Evolutionary conservation across 2,329 filamentous ascomycete genomes (phyloP), one percentile per base, ranked within the genome.

Genomic region (Thelonectria rubi): DNA sequence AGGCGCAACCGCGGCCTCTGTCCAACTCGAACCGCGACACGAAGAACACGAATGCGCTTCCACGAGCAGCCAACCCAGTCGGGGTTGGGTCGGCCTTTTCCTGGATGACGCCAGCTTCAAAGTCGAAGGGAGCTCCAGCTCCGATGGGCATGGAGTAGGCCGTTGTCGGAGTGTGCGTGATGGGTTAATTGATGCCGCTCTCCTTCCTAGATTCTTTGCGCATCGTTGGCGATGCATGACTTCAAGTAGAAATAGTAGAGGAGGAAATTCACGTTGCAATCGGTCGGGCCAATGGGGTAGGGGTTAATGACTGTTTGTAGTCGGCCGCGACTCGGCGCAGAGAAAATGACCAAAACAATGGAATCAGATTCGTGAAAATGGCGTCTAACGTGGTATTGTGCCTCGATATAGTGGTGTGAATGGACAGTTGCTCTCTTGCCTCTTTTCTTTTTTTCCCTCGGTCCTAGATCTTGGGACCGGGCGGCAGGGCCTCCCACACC

Each of bases 21-120:
- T 21, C 68, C 77, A 77, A 63, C 57, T 30, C 26, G 26, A 30
- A 30, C 26, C 26, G 26, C 26, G 26, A 30, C 26, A 30, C 26
- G 26, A 72, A 74, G 58, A 79, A 76, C 55, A 72, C 75, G 39
- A 74, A 79, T 43, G 71, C 77, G 17, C 73, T 80, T n/a, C 80
- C 86, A 15, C 85, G 88, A 58, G 84, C 87, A 7, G 82, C 87
- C 32, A 98, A 98, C 73, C 94, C 95, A 0, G 86, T 97, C 17
- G 94, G 94, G 9, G 92, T 92, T n/a, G 94, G 91, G 14, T 95
- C 92, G 60, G 94, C 94, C 3, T 98, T 98, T 79, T 90, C 91
- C 12, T 98, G 94, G 94, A 89, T 97, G 81, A 94, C 91, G 49
- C 78, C 83, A 42, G 67, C 76, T 17, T 74, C 73, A 52, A 77